Evolutionary conservation across 768 basidiomycete genomes (phyloP), one percentile per base, ranked within the genome.

Genomic region (Lactarius evosmus): DNA sequence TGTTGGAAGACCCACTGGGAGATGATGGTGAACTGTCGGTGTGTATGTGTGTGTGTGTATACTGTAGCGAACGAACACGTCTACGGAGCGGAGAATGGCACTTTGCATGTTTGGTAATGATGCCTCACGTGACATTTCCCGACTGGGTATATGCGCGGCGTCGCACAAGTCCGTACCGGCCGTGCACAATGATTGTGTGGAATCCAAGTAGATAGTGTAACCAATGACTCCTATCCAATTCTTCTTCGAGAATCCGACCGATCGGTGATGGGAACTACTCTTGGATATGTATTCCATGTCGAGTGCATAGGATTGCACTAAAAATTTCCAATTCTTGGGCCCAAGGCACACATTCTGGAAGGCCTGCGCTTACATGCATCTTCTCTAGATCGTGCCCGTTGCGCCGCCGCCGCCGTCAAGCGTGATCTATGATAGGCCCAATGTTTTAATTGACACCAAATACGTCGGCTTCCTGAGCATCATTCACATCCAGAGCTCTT

Each of bases 221-320:
- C 38, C 27, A 49, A 41, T 51, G 63, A 60, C 58, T 54, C 63
- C 63, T 64, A 60, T 54, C 57, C 29, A n/a, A 27, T 33, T 22
- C 46, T 27, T 58, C 56, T 56, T 60, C 34, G 33, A 44, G 34
- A 65, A 52, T 38, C 63, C 63, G 63, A 65, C 59, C 49, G 63
- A 65, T 65, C 46, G 63, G 63, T 65, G 54, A 44, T 65, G 63
- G 59, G 63, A 65, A 55, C 16, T 14, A 49, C 38, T 40, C 38
- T 40, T 17, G 38, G 46, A 29, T 16, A 8, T 52, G 33, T 40
- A 50, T 58, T 55, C 33, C 32, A 61, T 11, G 38, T 61, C 53
- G 60, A n/a, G n/a, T n/a, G n/a, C n/a, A n/a, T n/a, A 40, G 7
- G 22, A 36, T 29, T 41, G 40, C 27, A 30, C 57, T 54, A 53